Conservation (phyloP, 192 early-diverging fungal species). For the Cetraspora pellucida region DNA sequence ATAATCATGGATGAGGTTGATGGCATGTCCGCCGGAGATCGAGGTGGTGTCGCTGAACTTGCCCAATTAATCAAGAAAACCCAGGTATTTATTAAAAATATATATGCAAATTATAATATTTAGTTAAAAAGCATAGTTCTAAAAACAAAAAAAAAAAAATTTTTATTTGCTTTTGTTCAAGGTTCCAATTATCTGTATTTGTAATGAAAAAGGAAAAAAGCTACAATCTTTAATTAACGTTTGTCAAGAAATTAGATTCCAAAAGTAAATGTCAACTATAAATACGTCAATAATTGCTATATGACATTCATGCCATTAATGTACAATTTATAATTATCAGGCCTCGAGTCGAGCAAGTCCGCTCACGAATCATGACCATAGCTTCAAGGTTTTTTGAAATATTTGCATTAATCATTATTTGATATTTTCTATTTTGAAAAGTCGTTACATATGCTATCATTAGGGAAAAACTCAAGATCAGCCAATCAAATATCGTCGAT, state of each 20-base stretch:
- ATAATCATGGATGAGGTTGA: conserved; percentile 99
- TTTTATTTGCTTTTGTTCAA: conserved; percentile 25
- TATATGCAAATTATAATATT: background rate
- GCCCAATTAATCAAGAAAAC: conserved; percentile 90
- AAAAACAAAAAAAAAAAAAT: background rate
- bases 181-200: conserved; percentile 98
- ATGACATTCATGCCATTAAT: background rate
- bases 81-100: conserved; percentile 51
- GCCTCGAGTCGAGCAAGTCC: conserved; percentile 72
- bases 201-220: conserved; percentile 93
- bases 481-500: conserved; percentile 71
- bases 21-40: conserved; percentile 97
- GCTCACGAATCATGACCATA: conserved; percentile 76
- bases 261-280: conserved; percentile 50
- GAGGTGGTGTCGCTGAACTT: conserved; percentile 87
- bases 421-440: background rate
- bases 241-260: conserved; percentile 83
- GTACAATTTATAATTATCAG: conserved; percentile 39
- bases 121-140: no score
- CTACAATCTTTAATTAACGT: conserved; percentile 80
- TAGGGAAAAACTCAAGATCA: conserved; percentile 76
- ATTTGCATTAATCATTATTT: background rate
- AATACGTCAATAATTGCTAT: no score
- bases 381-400: conserved; percentile 51
- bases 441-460: background rate